These are phyloP conservation scores for Castanea crenata DNA, from an alignment of 306 rosid species.

Conservation along the genomic window DNA sequence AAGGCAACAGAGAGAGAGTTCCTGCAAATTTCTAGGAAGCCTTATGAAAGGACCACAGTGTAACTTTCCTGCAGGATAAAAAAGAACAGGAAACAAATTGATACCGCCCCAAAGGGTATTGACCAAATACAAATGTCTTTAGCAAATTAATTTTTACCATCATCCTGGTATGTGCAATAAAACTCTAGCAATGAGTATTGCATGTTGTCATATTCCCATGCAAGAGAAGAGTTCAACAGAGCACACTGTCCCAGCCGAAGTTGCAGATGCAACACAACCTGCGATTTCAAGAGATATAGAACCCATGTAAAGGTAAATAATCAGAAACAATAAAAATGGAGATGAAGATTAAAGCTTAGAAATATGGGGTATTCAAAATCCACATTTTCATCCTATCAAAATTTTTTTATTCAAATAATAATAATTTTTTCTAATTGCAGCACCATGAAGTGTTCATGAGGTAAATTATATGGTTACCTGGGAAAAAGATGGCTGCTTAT, in stretches of 20 bases:
- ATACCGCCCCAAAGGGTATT: neutral
- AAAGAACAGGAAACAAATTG: constrained; percentile 19
- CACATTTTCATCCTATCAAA: constrained; percentile 3
- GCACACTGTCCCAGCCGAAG: constrained; percentile 67
- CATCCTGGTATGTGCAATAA: constrained; percentile 42
- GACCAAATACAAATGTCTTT: constrained; percentile 9
- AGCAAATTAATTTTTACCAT: constrained; percentile 44
- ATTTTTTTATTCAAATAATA: neutral
- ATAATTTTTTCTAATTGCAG: constrained; percentile 4
- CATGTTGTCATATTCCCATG: constrained; percentile 49
- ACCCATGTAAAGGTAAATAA: neutral
- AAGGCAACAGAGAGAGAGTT: constrained; percentile 69
- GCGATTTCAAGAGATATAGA: neutral
- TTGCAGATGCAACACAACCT: constrained; percentile 67
- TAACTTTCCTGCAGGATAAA: constrained; percentile 51
- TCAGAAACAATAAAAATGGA: neutral
- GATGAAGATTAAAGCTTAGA: constrained; percentile 5
- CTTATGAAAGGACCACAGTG: constrained; percentile 68
- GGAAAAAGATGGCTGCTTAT: constrained; percentile 53
- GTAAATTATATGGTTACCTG: constrained; percentile 40
- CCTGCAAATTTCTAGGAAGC: constrained; percentile 78
- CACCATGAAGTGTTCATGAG: constrained; percentile 16
- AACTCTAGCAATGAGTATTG: constrained; percentile 56
- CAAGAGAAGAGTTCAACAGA: constrained; percentile 50
- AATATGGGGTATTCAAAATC: constrained; percentile 16